These are phyloP conservation scores for Citrus australasica DNA, from an alignment of 345 rosid genomes.

Conservation along the genomic window DNA sequence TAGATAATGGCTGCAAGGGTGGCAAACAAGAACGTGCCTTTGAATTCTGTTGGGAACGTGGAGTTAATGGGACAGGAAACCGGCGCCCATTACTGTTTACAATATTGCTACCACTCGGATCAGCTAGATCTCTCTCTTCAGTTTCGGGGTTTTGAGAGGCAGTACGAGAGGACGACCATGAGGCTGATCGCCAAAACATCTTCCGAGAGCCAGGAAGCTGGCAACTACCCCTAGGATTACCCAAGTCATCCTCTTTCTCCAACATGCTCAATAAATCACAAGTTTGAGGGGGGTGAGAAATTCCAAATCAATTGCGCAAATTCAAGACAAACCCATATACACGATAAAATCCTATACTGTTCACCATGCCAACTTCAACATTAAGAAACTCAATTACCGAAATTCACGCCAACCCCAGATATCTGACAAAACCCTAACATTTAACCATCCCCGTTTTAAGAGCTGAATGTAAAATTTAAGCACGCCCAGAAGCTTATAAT, in stretches of 20 bases:
- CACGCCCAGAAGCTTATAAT: conserved; percentile 2
- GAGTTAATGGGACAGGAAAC: conserved; percentile 76
- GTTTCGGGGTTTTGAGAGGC: conserved; percentile 48
- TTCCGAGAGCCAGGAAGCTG: conserved; percentile 61
- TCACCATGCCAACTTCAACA: conserved; percentile 16
- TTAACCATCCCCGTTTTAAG: not conserved
- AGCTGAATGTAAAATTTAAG: not conserved
- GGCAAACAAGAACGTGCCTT: conserved; percentile 94
- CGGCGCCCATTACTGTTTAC: conserved; percentile 44
- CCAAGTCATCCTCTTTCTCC: conserved; percentile 74
- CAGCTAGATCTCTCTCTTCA: conserved; percentile 47
- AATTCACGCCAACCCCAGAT: not conserved
- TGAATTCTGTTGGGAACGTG: conserved; percentile 81
- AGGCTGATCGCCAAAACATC: conserved; percentile 93
- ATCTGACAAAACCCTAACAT: not conserved
- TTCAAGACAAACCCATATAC: not conserved
- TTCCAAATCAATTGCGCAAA: conserved; percentile 4
- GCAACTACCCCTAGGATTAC: conserved; percentile 45
- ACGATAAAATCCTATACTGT: not conserved
- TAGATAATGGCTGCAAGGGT: conserved; percentile 88
- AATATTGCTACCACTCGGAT: conserved; percentile 37
- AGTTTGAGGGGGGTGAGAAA: not conserved
- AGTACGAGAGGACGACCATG: conserved; percentile 96
- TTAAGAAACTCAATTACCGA: not conserved
- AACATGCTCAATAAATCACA: conserved; percentile 52